Evolutionary conservation across 805 yeast species (phyloP), one percentile per base, ranked within the genome.

Genomic region (Lipomyces chichibuensis): DNA sequence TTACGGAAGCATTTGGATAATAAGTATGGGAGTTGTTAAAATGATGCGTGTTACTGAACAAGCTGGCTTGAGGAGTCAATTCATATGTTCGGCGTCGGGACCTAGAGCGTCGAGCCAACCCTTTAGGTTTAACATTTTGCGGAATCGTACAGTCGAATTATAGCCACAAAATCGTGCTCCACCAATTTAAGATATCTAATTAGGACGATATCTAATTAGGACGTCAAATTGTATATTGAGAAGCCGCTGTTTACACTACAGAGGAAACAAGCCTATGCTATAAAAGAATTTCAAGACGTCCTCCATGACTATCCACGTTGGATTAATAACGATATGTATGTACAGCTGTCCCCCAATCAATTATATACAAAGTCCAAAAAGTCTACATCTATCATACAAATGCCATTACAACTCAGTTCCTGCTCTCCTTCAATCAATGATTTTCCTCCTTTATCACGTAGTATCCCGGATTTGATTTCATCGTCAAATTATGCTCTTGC

Each of bases 401-500:
- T 20, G 56, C 56, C 29, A 23, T 13, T 13, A 52, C 17, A 29
- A 11, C 20, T n/a, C 13, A 9, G 23, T 55, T 55, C 20, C 17
- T 8, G 35, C 1, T 8, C 17, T 1, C 0, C 33, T 27, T 25
- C 13, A n/a, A 33, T 33, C 58, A 25, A 25, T 14, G 49, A 11
- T n/a, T 20, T 17, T 33, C 37, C 7, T 29, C 11, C 49, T 59
- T 79, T 71, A 83, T 84, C 52, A 87, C 82, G 14, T 77, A 76
- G 71, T 85, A 90, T 0, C 95, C 96, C 11, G 91, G 88, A 57
- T 84, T 84, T 13, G 85, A 82, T 75, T 84, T 88, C 79, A 93
- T 84, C 54, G 80, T 80, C 9, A 73, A 75, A 63, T 88, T 81
- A 77, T 87, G 81, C 74, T 90, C 83, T 20, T 78, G 77, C 63